Evolutionary conservation across 306 rosid species (phyloP), one percentile per base, ranked within the genome.

Genomic region (Sechiopsis laciniata): DNA sequence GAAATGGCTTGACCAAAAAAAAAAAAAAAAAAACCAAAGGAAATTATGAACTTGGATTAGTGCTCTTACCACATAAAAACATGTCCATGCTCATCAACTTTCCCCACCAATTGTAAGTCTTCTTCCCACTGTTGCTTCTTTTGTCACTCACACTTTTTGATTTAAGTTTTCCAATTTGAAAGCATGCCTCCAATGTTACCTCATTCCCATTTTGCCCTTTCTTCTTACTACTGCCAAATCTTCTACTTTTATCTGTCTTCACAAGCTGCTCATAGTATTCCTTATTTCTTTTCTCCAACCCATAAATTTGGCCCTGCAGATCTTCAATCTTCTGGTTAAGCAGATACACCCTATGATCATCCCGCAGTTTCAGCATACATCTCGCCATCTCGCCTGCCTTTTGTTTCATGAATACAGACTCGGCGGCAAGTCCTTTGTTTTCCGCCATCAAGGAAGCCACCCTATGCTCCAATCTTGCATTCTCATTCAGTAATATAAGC

Each of bases 211-310:
- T 78, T 2, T 26, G 51, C 10, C 21, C 79, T 48, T 78, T 79
- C 50, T 79, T 77, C 56, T 40, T 74, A 8, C n/a, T 74, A 8
- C n/a, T 55, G 12, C 24, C 19, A 17, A 56, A 40, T 7, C 48
- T 42, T 17, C 80, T 80, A 35, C 71, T 74, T 58, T 75, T 55
- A 65, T 84, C 88, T 71, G 64, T 76, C 50, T 72, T 84, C 74
- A 83, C 72, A 22, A 86, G 87, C 84, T 83, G 89, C 79, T 87
- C 90, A 58, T 84, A 82, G 69, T 90, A 94, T 77, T 90, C 96
- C 63, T 83, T 85, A 83, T 94, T 94, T 82, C 92, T 84, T 86
- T 85, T 90, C 85, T 95, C 99, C 82, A 95, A 79, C 2, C 95
- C 94, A 75, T 84, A 79, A 17, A 95, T 87, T 81, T 95, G 97